Evolutionary conservation across 345 rosid species (phyloP), one percentile per base, ranked within the genome.

Genomic region (Populus simonii): DNA sequence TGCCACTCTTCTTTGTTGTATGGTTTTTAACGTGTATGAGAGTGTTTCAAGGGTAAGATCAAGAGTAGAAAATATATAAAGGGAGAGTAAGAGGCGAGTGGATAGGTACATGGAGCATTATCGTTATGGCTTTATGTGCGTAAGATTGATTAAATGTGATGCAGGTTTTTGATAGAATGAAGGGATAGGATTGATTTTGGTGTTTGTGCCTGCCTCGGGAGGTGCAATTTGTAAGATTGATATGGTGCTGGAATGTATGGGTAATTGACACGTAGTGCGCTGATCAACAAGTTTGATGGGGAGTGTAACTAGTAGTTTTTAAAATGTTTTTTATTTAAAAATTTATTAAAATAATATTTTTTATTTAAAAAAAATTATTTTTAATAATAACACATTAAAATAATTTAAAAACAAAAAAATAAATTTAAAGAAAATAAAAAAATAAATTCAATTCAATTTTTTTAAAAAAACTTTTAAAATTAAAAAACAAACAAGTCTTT

Each of bases 141-240:
- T 17, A 29, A 76, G 25, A 38, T 36, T 51, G 11, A 53, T 49
- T 35, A 65, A 47, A 53, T 1, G 66, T 80, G 68, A 76, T 67
- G 76, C 68, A 27, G 41, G 18, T 27, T 75, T 23, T 41, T 41
- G 13, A 74, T 67, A 73, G 16, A 27, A 9, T 49, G 9, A 33
- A 10, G 22, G 72, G 49, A 38, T 18, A 35, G 0, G 70, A n/a
- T 66, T 59, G 55, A 4, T 63, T 31, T 70, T 45, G 83, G 55
- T 45, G 11, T 45, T 25, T 80, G 68, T 80, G 79, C 79, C 76
- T 22, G 55, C 53, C 71, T 80, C 66, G 76, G 66, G 71, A 70
- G 17, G 38, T 70, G 72, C 17, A 74, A 51, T 70, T 49, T 62
- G 38, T 49, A n/a, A 12, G 25, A 18, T 33, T 18, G 47, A 68